Evolutionary conservation across 208 protist species (phyloP).

Genomic region (Acanthamoeba castellanii): DNA sequence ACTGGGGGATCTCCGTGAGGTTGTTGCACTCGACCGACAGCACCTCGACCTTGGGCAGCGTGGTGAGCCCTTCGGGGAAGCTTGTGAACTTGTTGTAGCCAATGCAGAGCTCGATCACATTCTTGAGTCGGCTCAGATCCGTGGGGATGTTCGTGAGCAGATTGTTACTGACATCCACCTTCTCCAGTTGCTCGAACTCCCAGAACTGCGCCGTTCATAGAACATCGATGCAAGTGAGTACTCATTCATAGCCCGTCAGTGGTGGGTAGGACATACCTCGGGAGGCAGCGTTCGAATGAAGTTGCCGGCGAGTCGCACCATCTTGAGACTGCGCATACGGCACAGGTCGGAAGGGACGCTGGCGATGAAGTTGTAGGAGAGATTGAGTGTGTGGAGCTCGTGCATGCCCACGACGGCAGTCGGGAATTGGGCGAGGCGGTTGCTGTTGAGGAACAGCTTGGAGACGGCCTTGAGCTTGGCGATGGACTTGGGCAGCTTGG

Average conservation of each 20-base stretch:
- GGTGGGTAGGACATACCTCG: background rate
- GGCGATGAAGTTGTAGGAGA: slow-evolving; percentile 64
- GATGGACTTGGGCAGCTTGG: slow-evolving; percentile 51
- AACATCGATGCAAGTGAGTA: no score
- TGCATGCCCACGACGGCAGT: background rate
- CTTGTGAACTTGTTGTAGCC: slow-evolving; percentile 66
- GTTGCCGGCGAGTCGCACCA: slow-evolving; percentile 58
- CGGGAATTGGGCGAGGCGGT: slow-evolving; percentile 54
- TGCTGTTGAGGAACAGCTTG: slow-evolving; percentile 66
- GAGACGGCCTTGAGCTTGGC: slow-evolving; percentile 37
- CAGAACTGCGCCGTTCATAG: slow-evolving; percentile 25
- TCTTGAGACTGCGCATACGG: slow-evolving; percentile 60
- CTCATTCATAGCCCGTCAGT: no score
- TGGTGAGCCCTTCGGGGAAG: slow-evolving; percentile 66
- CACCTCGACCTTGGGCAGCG: slow-evolving; percentile 58
- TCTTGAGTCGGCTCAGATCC: slow-evolving; percentile 61
- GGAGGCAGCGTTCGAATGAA: slow-evolving; percentile 37
- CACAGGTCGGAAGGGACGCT: slow-evolving; percentile 41
- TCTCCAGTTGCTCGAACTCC: slow-evolving; percentile 57
- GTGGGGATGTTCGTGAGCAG: slow-evolving; percentile 32
- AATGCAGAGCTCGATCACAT: slow-evolving; percentile 56
- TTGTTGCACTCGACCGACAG: slow-evolving; percentile 58
- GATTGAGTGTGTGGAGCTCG: slow-evolving; percentile 66
- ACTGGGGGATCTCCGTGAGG: slow-evolving; percentile 11
- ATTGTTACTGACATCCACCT: slow-evolving; percentile 66